Evolutionary conservation across 2,329 filamentous ascomycete species (phyloP).

Genomic region (Aspergillus quadricinctus): DNA sequence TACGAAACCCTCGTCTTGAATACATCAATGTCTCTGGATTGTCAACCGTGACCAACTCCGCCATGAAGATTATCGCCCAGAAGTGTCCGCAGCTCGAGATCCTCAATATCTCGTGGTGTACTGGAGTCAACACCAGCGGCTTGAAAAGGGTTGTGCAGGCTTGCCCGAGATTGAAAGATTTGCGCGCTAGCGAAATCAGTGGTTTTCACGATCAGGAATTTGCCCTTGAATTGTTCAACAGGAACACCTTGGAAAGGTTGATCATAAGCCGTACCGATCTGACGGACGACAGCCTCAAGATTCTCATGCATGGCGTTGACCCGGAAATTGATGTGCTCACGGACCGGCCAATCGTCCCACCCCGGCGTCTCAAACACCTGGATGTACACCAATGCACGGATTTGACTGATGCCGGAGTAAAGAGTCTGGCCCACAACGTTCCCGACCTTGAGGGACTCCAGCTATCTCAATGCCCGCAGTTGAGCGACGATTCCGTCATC

Average conservation of each 20-base stretch:
- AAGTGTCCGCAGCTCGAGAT: slow-evolving; percentile 77
- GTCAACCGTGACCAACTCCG: slow-evolving; percentile 67
- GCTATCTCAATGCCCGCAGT: slow-evolving; percentile 68
- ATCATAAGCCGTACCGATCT: slow-evolving; percentile 74
- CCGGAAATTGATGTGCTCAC: slow-evolving; percentile 79
- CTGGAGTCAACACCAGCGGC: slow-evolving; percentile 73
- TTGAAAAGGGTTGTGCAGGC: slow-evolving; percentile 67
- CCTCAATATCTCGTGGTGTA: slow-evolving; percentile 91
- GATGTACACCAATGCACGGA: slow-evolving; percentile 75
- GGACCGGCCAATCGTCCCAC: slow-evolving; percentile 68
- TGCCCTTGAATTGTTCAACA: slow-evolving; percentile 68
- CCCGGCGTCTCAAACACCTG: slow-evolving; percentile 74
- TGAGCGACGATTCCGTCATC: slow-evolving; percentile 70
- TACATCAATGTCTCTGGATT: slow-evolving; percentile 84
- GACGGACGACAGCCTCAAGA: slow-evolving; percentile 67
- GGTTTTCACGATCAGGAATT: slow-evolving; percentile 73
- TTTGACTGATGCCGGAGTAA: slow-evolving; percentile 70
- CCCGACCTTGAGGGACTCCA: slow-evolving; percentile 79
- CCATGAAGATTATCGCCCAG: slow-evolving; percentile 79
- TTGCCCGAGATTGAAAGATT: slow-evolving; percentile 70
- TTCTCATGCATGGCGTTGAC: slow-evolving; percentile 70
- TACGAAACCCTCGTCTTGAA: slow-evolving; percentile 73
- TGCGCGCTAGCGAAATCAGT: slow-evolving; percentile 75
- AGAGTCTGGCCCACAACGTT: slow-evolving; percentile 66
- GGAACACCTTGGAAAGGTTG: slow-evolving; percentile 78